Evolutionary conservation across 768 basidiomycete genomes (phyloP), one percentile per base, ranked within the genome.

Genomic region (Sarcomyxa edulis): DNA sequence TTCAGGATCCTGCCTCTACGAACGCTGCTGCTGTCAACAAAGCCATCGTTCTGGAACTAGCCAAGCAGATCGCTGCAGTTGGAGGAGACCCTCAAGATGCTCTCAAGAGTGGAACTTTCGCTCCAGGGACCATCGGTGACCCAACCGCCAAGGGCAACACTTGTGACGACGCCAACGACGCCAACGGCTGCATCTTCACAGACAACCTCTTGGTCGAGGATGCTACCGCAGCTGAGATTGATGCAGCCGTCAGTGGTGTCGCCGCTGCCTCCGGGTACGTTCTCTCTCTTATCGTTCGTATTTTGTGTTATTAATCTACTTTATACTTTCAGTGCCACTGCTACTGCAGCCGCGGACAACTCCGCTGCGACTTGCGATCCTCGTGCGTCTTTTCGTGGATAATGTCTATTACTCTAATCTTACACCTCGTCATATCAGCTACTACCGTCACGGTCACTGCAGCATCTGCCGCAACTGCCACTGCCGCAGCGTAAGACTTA

Each of bases 1-100:
- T 19, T 35, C 49, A 77, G 69, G 81, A 83, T 46, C 78, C 81
- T 26, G 81, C 81, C 16, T 79, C 77, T 1, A 16, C 57, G 10
- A 66, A 65, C 47, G 81, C 81, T 8, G 73, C 74, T 8, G 65
- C 72, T 1, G 58, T 65, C 15, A 84, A 83, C 69, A 83, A 83
- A 57, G 76, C 70, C 4, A 77, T 82, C 46, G 62, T 59, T 6
- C 71, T 83, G 34, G 72, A 70, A 40, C 70, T 81, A 23, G 79
- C 81, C n/a, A 64, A 71, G 51, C 78, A 81, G 51, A 81, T 82
- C 39, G 66, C 72, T 4, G 48, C 65, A n/a, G 60, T 84, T n/a
- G 81, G 80, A 35, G 81, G 78, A 9, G 57, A 81, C 54, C 74
- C 78, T 12, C 65, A 59, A 36, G 66, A 71, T 39, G 78, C 80